Conservation (phyloP, 495 filamentous ascomycete species). For the Tuber brumale region DNA sequence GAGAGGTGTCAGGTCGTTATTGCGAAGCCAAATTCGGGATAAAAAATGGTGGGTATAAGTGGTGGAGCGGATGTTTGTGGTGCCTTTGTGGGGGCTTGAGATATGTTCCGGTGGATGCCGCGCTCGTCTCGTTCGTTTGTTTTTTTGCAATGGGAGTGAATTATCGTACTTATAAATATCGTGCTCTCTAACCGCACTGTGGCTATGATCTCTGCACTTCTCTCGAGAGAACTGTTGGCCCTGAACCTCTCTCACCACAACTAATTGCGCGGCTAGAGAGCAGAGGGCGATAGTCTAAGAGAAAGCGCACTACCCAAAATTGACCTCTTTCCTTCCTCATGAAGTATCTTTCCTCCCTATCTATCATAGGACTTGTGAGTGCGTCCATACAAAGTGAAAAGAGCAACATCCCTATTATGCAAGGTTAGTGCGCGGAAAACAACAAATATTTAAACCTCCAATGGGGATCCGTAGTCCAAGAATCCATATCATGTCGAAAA, state of each 20-base stretch:
- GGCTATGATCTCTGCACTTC: neutral
- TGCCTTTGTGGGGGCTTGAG: constrained; percentile 25
- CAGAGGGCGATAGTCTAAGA: neutral
- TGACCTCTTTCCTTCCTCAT: neutral
- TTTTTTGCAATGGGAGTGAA: neutral
- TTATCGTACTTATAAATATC: neutral
- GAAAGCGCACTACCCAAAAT: neutral
- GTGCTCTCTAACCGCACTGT: neutral
- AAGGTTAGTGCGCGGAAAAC: no score
- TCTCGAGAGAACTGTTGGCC: neutral
- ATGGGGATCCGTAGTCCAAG: no score
- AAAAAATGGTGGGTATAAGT: constrained; percentile 12
- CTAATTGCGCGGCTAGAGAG: neutral
- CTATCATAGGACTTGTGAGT: neutral
- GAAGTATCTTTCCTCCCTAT: neutral
- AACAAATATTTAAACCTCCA: no score
- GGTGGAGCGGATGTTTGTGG: constrained; percentile 27
- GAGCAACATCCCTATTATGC: no score
- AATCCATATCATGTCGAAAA: no score
- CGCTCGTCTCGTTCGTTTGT: neutral
- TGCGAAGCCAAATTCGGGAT: constrained; percentile 23
- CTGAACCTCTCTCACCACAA: neutral
- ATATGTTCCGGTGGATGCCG: neutral
- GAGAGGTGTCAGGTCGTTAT: constrained; percentile 27
- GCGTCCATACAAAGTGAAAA: no score